Evolutionary conservation across 176 grass and related monocot species (phyloP), one percentile per base, ranked within the genome.

Genomic region (Guadua angustifolia): DNA sequence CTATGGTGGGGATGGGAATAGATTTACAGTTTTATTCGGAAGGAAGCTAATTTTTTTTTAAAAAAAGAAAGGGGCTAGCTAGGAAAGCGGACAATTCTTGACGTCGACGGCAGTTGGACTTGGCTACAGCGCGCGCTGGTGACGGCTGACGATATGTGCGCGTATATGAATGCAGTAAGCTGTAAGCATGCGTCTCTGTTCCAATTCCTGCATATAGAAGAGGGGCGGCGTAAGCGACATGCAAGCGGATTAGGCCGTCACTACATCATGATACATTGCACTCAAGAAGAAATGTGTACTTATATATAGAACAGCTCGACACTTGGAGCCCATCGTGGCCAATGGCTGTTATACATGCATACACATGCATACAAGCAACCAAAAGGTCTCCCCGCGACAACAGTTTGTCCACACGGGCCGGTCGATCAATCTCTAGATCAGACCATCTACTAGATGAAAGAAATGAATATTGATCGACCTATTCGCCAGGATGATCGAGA

Each of bases 201-300:
- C 1, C 53, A 9, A 3, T 57, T n/a, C 19, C 53, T n/a, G 53
- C 19, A 57, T 13, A 7, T 11, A 25, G 11, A 60, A 25, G 57
- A 59, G 4, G 57, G 57, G 21, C 55, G 22, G 79, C 80, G 53
- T 61, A 44, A 72, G 67, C 39, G 67, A 62, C 44, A 36, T 36
- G 68, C 55, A 82, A 62, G 40, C 1, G 43, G 68, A 10, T 49
- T 70, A 81, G 78, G 63, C 56, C 65, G 72, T 74, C 33, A 12
- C 18, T 6, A 32, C 2, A 53, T 22, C 72, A n/a, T 6, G 32
- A 36, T 9, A 76, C 73, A 24, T 59, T 16, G 19, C 1, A 13
- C 22, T 60, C 43, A 60, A 43, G 35, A 60, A 43, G 12, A 42
- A 14, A 38, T 9, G 5, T 11, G n/a, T 25, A 25, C 57, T 1